Evolutionary conservation across 1,139 yeast genomes (phyloP).

Genomic region (Pichia sp.): DNA sequence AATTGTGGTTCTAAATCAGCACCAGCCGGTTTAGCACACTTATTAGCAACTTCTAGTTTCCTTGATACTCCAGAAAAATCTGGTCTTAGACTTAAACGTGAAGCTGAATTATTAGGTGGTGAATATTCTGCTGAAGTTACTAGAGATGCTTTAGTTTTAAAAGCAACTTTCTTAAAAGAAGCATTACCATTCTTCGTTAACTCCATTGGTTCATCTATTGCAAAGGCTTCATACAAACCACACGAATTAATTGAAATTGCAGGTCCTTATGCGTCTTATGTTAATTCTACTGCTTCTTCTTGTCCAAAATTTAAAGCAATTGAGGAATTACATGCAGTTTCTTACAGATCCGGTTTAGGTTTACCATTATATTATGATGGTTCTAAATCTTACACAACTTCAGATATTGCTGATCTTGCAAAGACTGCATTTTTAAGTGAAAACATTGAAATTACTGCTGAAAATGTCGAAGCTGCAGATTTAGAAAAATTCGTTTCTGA

Average conservation of each 20-base stretch:
- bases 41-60: conserved; percentile 78
- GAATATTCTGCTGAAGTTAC: conserved; percentile 59
- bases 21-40: conserved; percentile 67
- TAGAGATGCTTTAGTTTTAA: conserved; percentile 78
- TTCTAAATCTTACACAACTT: conserved; percentile 40
- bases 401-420: conserved; percentile 65
- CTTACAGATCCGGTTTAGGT: conserved; percentile 89
- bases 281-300: conserved; percentile 42
- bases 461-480: conserved; percentile 71
- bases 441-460: conserved; percentile 64
- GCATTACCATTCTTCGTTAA: conserved; percentile 89
- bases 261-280: conserved; percentile 67
- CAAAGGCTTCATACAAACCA: conserved; percentile 68
- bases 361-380: conserved; percentile 75
- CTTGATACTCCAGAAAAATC: conserved; percentile 79
- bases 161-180: conserved; percentile 77
- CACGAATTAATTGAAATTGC: conserved; percentile 82
- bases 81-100: conserved; percentile 90
- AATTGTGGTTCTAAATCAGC: conserved; percentile 86
- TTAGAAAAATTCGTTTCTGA: conserved; percentile 61
- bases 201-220: conserved; percentile 71
- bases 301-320: conserved; percentile 56
- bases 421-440: conserved; percentile 60
- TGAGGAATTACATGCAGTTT: conserved; percentile 72
- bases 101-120: conserved; percentile 92